phyloP scores from a whole-genome alignment of 2,329 filamentous ascomycete species.

The Exophiala bonariae region DNA sequence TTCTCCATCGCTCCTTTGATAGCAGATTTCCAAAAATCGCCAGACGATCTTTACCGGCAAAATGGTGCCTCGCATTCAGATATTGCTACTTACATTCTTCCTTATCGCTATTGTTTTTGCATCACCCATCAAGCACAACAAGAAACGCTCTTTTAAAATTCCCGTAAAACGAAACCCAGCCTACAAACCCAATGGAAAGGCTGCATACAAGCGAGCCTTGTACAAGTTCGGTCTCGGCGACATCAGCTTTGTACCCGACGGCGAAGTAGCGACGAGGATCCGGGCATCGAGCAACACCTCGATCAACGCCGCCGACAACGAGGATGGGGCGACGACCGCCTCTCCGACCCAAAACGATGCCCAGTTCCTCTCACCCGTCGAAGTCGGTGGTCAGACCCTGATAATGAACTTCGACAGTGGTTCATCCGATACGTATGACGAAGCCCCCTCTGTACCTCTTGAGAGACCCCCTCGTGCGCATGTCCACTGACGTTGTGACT shows the following conservation, averaged over 20 bases:
- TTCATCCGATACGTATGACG: slow-evolving; percentile 66
- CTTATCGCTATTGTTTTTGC: slow-evolving; percentile 36
- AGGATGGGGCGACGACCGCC: slow-evolving; percentile 61
- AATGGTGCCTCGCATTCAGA: slow-evolving; percentile 24
- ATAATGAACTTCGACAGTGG: slow-evolving; percentile 76
- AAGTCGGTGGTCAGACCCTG: slow-evolving; percentile 67
- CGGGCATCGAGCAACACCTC: slow-evolving; percentile 30
- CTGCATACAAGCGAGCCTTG: slow-evolving; percentile 66
- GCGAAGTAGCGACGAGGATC: slow-evolving; percentile 29
- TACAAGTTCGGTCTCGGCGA: slow-evolving; percentile 58
- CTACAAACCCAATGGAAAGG: slow-evolving; percentile 59
- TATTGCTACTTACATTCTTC: slow-evolving; percentile 29
- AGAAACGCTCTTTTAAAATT: slow-evolving; percentile 59
- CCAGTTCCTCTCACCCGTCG: slow-evolving; percentile 69
- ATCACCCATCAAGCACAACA: slow-evolving; percentile 32
- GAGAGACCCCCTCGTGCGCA: background rate
- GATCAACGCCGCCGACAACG: slow-evolving; percentile 25
- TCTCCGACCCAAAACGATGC: slow-evolving; percentile 65
- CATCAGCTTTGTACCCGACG: slow-evolving; percentile 35
- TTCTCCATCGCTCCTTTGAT: slow-evolving; percentile 9
- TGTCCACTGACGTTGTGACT: slow-evolving; percentile 5
- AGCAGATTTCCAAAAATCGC: slow-evolving; percentile 10
- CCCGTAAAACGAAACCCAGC: slow-evolving; percentile 57
- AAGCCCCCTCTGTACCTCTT: background rate
- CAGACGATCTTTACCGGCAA: slow-evolving; percentile 16